These are phyloP conservation scores for Aspergillus baeticus DNA, from an alignment of 495 filamentous ascomycete genomes.

Conservation along the genomic window DNA sequence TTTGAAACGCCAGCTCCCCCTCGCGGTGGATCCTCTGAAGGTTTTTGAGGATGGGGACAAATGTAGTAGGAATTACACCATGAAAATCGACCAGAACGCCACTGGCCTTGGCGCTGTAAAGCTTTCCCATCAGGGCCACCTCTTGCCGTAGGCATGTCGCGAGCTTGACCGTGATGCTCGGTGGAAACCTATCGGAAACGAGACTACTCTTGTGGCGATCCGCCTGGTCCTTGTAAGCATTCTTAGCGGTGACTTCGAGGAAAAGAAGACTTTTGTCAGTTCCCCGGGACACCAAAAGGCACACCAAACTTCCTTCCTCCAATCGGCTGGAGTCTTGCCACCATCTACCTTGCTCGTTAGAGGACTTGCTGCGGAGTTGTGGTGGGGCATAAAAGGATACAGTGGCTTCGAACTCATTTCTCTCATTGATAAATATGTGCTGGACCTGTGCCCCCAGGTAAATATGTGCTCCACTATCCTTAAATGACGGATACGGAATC, in stretches of 20 bases:
- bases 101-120: background rate
- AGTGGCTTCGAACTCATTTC: slow-evolving; percentile 3
- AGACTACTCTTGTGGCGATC: background rate
- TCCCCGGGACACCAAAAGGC: background rate
- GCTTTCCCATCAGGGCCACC: background rate
- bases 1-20: background rate
- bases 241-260: background rate
- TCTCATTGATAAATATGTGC: slow-evolving; percentile 2
- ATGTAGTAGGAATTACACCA: background rate
- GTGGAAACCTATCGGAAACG: background rate
- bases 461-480: background rate
- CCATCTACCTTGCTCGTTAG: slow-evolving; percentile 1
- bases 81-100: background rate
- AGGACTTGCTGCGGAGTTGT: background rate
- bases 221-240: background rate
- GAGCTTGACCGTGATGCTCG: background rate
- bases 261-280: slow-evolving; percentile 1
- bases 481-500: background rate
- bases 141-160: background rate
- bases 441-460: background rate
- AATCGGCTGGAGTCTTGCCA: slow-evolving; percentile 1
- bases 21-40: background rate
- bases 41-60: slow-evolving; percentile 1
- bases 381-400: slow-evolving; percentile 1
- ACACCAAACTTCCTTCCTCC: slow-evolving; percentile 1